Evolutionary conservation across 371 early-diverging fungal species (phyloP).

Genomic region (Saksenaea oblongispora): DNA sequence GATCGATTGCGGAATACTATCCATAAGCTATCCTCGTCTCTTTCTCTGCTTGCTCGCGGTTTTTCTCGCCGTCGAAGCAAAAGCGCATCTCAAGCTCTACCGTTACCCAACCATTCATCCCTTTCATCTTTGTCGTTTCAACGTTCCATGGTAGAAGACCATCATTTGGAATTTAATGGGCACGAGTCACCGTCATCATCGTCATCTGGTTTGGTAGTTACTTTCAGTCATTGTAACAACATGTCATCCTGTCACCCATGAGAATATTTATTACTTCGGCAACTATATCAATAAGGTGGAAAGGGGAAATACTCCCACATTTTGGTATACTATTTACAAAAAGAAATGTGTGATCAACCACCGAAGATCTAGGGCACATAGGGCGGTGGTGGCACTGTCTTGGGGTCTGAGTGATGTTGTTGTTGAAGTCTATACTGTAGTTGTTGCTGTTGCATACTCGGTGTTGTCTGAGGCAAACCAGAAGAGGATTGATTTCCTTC

Average conservation of each 20-base stretch:
- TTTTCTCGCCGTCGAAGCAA: conserved; percentile 24
- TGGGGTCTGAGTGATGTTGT: conserved; percentile 15
- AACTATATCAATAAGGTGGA: not conserved
- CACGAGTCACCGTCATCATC: conserved; percentile 3
- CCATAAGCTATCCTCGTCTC: conserved; percentile 22
- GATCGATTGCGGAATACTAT: conserved; percentile 29
- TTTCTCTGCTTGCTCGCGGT: conserved; percentile 22
- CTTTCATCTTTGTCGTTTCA: conserved; percentile 1
- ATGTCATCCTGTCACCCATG: not conserved
- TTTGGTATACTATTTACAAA: conserved; percentile 4
- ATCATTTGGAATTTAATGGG: not conserved
- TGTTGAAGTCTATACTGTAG: conserved; percentile 28
- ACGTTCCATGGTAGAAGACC: not conserved
- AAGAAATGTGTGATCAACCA: not conserved
- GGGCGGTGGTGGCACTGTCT: conserved; percentile 22
- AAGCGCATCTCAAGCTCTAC: conserved; percentile 10
- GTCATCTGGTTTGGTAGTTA: not conserved
- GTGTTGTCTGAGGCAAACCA: conserved; percentile 12
- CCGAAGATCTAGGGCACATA: conserved; percentile 16
- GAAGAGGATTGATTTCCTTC: not conserved
- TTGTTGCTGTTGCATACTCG: conserved; percentile 25
- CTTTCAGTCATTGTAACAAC: not conserved
- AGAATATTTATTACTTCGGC: not conserved
- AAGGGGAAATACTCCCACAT: not conserved
- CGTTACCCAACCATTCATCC: not conserved